A percentile compares a stretch with the other conserved stretches of the same genome.
phyloP scores from a whole-genome alignment of 2,329 filamentous ascomycete species.

The Celoporthe dispersa region DNA sequence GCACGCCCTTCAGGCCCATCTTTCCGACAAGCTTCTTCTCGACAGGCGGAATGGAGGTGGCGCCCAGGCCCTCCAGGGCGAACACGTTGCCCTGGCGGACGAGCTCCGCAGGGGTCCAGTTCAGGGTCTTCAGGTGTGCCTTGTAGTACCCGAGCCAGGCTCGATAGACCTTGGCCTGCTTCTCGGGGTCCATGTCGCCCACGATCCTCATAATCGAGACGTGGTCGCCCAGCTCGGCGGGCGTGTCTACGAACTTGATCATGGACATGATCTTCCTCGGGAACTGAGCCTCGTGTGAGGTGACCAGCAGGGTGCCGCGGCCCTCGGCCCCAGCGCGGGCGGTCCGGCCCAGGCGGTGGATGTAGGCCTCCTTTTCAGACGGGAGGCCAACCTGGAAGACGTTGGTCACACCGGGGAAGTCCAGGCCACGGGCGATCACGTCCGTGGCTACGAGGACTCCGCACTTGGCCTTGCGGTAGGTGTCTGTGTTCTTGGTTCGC shows the following conservation, averaged over 20 bases:
- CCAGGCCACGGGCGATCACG: conserved; percentile 73
- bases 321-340: conserved; percentile 68
- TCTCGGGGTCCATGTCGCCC: conserved; percentile 47
- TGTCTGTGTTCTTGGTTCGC: conserved; percentile 63
- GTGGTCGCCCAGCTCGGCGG: conserved; percentile 49
- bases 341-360: conserved; percentile 70
- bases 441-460: conserved; percentile 70
- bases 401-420: conserved; percentile 71
- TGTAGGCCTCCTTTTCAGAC: conserved; percentile 64
- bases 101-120: conserved; percentile 48
- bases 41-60: conserved; percentile 52
- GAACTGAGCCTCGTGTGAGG: conserved; percentile 56
- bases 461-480: conserved; percentile 56
- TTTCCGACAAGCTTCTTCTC: conserved; percentile 54
- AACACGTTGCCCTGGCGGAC: conserved; percentile 57
- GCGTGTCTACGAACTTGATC: conserved; percentile 55
- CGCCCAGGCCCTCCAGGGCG: conserved; percentile 52
- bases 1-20: conserved; percentile 60
- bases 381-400: conserved; percentile 68
- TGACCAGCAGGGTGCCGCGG: conserved; percentile 64
- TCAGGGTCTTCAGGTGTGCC: conserved; percentile 49
- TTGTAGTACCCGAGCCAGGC: conserved; percentile 64
- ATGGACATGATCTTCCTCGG: conserved; percentile 54
- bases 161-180: conserved; percentile 56
- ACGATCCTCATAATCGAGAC: conserved; percentile 44